A percentile compares a stretch with the other conserved stretches of the same genome.
Conservation (phyloP, 805 yeast genomes). For the Yarrowia sp. region DNA sequence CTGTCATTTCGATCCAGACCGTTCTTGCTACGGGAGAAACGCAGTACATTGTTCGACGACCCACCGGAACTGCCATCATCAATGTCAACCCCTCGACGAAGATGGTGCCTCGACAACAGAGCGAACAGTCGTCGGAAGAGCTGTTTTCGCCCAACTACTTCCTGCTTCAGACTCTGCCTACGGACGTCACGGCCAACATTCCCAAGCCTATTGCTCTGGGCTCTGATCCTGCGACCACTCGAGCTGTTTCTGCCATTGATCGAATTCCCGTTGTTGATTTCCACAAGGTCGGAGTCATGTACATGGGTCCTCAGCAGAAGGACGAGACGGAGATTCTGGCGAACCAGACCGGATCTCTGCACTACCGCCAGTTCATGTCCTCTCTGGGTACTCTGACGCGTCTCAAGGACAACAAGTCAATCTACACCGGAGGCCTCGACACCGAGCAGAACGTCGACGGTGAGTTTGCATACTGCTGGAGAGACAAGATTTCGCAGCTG, state of each 20-base stretch:
- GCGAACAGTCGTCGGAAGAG: constrained; percentile 25
- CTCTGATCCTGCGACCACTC: constrained; percentile 46
- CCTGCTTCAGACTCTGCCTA: constrained; percentile 51
- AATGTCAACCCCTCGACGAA: constrained; percentile 38
- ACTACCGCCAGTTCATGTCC: constrained; percentile 58
- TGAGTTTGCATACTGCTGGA: constrained; percentile 68
- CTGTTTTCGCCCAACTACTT: constrained; percentile 47
- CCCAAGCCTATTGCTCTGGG: constrained; percentile 51
- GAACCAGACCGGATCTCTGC: constrained; percentile 61
- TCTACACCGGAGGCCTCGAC: constrained; percentile 79
- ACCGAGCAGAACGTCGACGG: constrained; percentile 71
- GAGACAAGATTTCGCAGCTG: constrained; percentile 65
- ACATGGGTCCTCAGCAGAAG: constrained; percentile 66
- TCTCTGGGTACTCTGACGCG: constrained; percentile 60
- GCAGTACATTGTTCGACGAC: constrained; percentile 53
- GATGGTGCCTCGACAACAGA: neutral
- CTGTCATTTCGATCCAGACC: constrained; percentile 58
- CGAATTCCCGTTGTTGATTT: constrained; percentile 74
- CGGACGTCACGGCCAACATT: constrained; percentile 39
- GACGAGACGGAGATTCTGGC: constrained; percentile 62
- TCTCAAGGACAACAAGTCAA: constrained; percentile 52
- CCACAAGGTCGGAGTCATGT: constrained; percentile 75
- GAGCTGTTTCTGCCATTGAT: constrained; percentile 65
- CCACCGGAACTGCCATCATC: constrained; percentile 60
- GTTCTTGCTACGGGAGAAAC: constrained; percentile 52